Percentiles rank a stretch among this genome's conserved stretches.
Conservation (phyloP, 2,329 filamentous ascomycete genomes). For the Pseudocercospora vitis region DNA sequence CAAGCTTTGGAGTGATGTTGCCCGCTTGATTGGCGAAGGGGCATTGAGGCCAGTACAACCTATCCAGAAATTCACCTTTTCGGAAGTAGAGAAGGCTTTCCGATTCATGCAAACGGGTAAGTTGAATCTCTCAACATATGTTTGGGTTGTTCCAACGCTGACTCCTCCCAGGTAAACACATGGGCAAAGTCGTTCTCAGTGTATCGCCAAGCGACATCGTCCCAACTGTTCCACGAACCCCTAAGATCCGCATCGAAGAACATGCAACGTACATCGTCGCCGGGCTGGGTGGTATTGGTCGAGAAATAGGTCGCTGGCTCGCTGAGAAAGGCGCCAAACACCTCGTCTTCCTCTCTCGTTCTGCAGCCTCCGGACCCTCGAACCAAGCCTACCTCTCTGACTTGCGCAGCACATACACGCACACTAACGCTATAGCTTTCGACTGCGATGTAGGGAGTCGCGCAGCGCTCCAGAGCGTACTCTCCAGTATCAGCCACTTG, state of each 20-base stretch:
- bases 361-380: conserved; percentile 5
- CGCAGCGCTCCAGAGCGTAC: conserved; percentile 22
- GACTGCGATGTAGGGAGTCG: conserved; percentile 16
- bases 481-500: conserved; percentile 24
- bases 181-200: conserved; percentile 19
- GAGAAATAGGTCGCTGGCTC: conserved; percentile 13
- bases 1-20: conserved; percentile 22
- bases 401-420: conserved; percentile 7
- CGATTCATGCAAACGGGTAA: conserved; percentile 17
- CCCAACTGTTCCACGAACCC: conserved; percentile 6
- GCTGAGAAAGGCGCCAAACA: conserved; percentile 11
- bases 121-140: background rate
- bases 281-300: conserved; percentile 21
- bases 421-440: conserved; percentile 11
- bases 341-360: conserved; percentile 16
- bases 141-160: background rate
- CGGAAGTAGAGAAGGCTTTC: conserved; percentile 25
- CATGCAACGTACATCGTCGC: conserved; percentile 20
- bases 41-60: conserved; percentile 19
- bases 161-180: conserved; percentile 8
- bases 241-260: background rate
- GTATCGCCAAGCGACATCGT: conserved; percentile 3
- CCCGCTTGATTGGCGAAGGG: conserved; percentile 15
- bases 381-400: conserved; percentile 9
- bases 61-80: conserved; percentile 19